Base-by-base conservation (phyloP, 129 eudicot species). In the Flaveria ramosissima region DNA sequence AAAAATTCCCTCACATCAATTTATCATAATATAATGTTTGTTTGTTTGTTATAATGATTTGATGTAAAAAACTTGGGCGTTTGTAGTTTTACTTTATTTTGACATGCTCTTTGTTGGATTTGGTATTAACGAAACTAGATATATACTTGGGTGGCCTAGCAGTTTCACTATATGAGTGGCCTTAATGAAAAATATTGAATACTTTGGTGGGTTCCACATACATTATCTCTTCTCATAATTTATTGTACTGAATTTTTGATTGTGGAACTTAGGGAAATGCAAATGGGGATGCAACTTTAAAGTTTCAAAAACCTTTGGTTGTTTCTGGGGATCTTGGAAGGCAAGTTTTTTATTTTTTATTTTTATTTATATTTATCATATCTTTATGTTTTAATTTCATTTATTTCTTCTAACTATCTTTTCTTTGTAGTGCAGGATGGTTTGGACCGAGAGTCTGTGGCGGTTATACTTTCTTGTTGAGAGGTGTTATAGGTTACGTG, bases 391-490 rank as follows among this genome's bases (percentile, higher is more conserved):
- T 50, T 9, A 66, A 17, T 20, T 27, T 81, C 15, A n/a, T 41
- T 68, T 30, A 46, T 19, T 3, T 15, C 39, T 43, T n/a, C 45
- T 71, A 24, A 74, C 21, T 47, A 36, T 26, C n/a, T 68, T 32
- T 45, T 47, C 8, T 45, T 46, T 72, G 69, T 61, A 20, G 32
- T 77, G 67, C 86, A 92, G 97, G 78, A 85, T 92, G 74, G 89
- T 89, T 30, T 91, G 94, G 99, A 95, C 99, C 41, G 82, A 76
- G 57, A 95, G 92, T 79, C 84, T 95, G 92, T 48, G 83, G 92
- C 85, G 97, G 82, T 80, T 95, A 86, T 95, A 81, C 78, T 88
- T 85, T 82, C 96, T 95, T 74, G 85, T 95, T 43, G 89, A 91
- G 80, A 90, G 96, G 23, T 95, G 99, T 80, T 91, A 89, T 79